Conservation (phyloP, 2,329 filamentous ascomycete species). For the Calcarisporium arbuscula region DNA sequence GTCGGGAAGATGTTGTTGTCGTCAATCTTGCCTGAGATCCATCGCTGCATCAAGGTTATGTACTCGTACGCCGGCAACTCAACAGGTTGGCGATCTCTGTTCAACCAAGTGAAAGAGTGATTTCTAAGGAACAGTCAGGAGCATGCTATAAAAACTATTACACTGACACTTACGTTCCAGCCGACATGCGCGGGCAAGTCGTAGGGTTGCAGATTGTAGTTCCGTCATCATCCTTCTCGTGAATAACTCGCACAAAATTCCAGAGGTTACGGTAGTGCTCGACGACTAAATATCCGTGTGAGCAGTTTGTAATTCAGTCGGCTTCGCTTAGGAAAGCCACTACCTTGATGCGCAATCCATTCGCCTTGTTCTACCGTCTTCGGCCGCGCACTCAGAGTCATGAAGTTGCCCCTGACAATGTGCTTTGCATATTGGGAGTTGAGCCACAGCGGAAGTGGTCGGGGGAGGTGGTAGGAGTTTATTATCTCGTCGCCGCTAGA, state of each 20-base stretch:
- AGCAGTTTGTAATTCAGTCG: slow-evolving; percentile 1
- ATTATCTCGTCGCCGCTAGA: slow-evolving; percentile 48
- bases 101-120: slow-evolving; percentile 94
- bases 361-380: slow-evolving; percentile 92
- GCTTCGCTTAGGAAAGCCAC: too few relatives aligned
- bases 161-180: slow-evolving; percentile 70
- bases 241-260: slow-evolving; percentile 82
- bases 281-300: slow-evolving; percentile 56
- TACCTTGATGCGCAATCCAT: slow-evolving; percentile 94
- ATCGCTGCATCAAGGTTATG: slow-evolving; percentile 92
- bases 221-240: slow-evolving; percentile 76
- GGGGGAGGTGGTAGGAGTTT: slow-evolving; percentile 57
- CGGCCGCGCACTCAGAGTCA: slow-evolving; percentile 87
- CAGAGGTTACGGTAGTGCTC: slow-evolving; percentile 87
- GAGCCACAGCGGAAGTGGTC: slow-evolving; percentile 66
- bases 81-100: slow-evolving; percentile 78
- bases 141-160: background rate
- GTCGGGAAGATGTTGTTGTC: slow-evolving; percentile 88
- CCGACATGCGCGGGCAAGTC: slow-evolving; percentile 87
- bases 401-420: slow-evolving; percentile 95
- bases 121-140: slow-evolving; percentile 43
- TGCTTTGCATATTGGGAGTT: slow-evolving; percentile 71
- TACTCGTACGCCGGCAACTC: slow-evolving; percentile 91
- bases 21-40: slow-evolving; percentile 94
- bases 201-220: slow-evolving; percentile 75